Evolutionary conservation across 2,329 filamentous ascomycete species (phyloP).

Genomic region (Beauveria australis): DNA sequence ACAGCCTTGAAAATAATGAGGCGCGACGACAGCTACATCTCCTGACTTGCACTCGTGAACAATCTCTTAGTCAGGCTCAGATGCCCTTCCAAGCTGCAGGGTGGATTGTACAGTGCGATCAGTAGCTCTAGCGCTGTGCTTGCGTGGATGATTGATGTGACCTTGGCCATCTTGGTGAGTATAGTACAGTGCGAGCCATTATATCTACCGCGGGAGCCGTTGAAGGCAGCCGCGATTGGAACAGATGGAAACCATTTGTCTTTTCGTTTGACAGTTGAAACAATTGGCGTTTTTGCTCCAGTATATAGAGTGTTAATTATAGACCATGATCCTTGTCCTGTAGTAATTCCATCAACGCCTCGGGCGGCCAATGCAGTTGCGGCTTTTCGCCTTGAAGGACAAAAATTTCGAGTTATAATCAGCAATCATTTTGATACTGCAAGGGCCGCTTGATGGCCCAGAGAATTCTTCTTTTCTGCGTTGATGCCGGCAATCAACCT

Average conservation of each 20-base stretch:
- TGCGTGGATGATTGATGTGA: background rate
- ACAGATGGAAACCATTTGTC: background rate
- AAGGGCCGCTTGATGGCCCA: too few species aligned
- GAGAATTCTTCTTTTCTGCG: background rate
- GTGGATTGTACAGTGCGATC: constrained; percentile 9
- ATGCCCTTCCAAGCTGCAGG: background rate
- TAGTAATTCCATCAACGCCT: background rate
- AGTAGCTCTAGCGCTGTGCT: background rate
- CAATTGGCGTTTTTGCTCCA: background rate
- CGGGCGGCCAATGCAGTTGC: background rate
- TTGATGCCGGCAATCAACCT: background rate
- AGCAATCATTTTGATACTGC: too few species aligned
- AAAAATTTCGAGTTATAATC: background rate
- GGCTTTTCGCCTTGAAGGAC: background rate
- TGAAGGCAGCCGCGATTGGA: background rate
- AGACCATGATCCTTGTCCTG: background rate
- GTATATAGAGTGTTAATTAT: background rate
- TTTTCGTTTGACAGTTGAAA: background rate
- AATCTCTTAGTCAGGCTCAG: background rate
- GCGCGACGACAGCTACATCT: background rate
- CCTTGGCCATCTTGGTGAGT: background rate
- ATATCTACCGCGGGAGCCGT: background rate
- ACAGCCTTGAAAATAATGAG: background rate
- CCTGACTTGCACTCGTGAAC: background rate
- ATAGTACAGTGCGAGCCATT: background rate